Percentiles rank a stretch among this genome's conserved stretches.
Evolutionary conservation across 345 rosid genomes (phyloP).

Genomic region (Theobroma cacao): DNA sequence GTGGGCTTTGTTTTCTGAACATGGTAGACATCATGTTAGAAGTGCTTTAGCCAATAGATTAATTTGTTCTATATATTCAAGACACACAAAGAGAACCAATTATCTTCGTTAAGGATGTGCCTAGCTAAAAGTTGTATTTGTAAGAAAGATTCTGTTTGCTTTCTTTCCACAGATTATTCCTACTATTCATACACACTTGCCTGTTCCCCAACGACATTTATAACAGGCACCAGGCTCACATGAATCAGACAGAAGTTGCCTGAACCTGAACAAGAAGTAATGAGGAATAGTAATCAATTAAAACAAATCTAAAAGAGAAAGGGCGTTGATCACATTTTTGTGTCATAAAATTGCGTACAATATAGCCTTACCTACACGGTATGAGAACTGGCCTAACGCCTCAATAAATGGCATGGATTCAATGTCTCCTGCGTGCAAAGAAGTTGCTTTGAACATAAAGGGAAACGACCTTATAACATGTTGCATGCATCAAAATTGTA

Average conservation of each 20-base stretch:
- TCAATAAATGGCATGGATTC: conserved; percentile 98
- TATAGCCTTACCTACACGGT: conserved; percentile 71
- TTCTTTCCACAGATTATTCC: background rate
- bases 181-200: conserved; percentile 29
- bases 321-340: background rate
- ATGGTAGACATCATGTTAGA: background rate
- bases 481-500: background rate
- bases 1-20: conserved; percentile 97
- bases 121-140: background rate
- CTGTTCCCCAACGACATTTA: conserved; percentile 98
- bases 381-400: conserved; percentile 94
- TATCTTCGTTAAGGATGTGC: background rate
- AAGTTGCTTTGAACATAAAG: conserved; percentile 3
- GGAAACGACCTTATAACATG: background rate
- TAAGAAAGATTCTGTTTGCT: background rate
- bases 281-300: background rate
- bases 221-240: conserved; percentile 97
- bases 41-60: background rate
- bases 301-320: background rate
- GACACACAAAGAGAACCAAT: background rate
- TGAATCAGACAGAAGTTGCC: conserved; percentile 95
- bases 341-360: background rate
- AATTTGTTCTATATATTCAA: background rate
- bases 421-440: conserved; percentile 73
- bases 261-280: conserved; percentile 47